Percentiles rank a stretch among this genome's conserved stretches.
Evolutionary conservation across 1,284 basidiomycete genomes (phyloP).

Genomic region (Stereum hirsutum): DNA sequence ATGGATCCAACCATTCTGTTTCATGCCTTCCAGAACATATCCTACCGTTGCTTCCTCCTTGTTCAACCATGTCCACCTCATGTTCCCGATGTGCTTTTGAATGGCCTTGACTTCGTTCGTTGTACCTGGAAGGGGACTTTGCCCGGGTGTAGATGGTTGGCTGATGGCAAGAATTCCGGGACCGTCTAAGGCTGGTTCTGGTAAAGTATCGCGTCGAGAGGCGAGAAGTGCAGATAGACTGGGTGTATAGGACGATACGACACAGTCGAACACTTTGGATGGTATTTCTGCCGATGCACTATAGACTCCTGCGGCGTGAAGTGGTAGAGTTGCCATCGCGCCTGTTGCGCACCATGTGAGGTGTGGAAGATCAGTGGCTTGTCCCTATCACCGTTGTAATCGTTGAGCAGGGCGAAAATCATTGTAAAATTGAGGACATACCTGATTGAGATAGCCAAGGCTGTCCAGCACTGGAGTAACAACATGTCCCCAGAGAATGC

Average conservation of each 20-base stretch:
- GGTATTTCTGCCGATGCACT: neutral
- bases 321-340: slow-evolving; percentile 14
- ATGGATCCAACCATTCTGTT: too few relatives aligned
- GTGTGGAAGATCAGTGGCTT: slow-evolving; percentile 3
- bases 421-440: neutral
- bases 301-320: slow-evolving; percentile 17
- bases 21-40: neutral
- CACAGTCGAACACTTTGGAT: slow-evolving; percentile 14
- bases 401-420: neutral
- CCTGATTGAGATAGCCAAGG: neutral
- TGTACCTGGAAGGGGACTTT: neutral
- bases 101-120: neutral
- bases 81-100: slow-evolving; percentile 5
- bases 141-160: neutral
- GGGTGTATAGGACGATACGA: slow-evolving; percentile 17
- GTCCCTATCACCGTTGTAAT: neutral
- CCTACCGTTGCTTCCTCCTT: slow-evolving; percentile 5
- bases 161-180: slow-evolving; percentile 3
- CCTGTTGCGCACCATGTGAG: slow-evolving; percentile 18
- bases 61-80: slow-evolving; percentile 10
- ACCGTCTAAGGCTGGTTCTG: too few relatives aligned
- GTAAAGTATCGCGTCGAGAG: neutral
- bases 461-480: neutral
- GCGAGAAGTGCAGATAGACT: slow-evolving; percentile 8
- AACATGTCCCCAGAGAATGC: slow-evolving; percentile 1